Base-by-base conservation (phyloP, 176 grass and related monocot genomes). In the Chrysopogon serrulatus region DNA sequence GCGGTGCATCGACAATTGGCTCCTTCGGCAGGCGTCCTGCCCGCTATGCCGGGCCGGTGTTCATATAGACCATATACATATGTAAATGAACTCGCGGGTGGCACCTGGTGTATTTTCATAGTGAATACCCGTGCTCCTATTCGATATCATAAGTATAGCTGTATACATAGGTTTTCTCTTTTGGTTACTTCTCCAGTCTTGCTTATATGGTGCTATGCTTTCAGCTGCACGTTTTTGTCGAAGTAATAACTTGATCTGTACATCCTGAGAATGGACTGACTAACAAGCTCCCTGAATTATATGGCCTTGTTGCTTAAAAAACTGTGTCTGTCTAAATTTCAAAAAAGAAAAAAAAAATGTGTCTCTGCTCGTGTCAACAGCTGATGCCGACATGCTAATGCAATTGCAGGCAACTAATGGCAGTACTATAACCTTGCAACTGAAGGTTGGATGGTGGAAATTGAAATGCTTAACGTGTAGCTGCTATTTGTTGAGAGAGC, bases 1-100 rank as follows among this genome's bases (percentile, higher is more conserved):
- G 37, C 10, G 6, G 35, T 97, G 94, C 82, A 97, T 97, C 13
- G 91, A 97, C 81, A 83, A 36, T 63, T 97, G 94, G 94, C 87
- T 97, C 63, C 42, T 78, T 35, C 69, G 90, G 54, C 92, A 94
- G 16, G 79, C 89, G 0, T 97, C 94, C 16, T 97, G 94, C 62
- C 94, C 94, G 5, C 82, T 94, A 13, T 97, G 94, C 76, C 83
- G 94, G 56, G 71, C 78, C 34, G 74, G 80, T 73, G 83, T 93
- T 77, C 89, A 90, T 75, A 90, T 84, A 72, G 80, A 90, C 6
- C 71, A 77, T 80, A 82, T 87, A 43, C 82, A 84, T 77, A 86
- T 92, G 84, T 89, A 90, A 89, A 87, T 60, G 66, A 87, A 84
- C 33, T 80, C 9, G 31, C 73, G 78, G 2, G 24, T 70, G 79